Evolutionary conservation across 2,329 filamentous ascomycete species (phyloP), one percentile per base, ranked within the genome.

Genomic region (Thyridium curvatum): DNA sequence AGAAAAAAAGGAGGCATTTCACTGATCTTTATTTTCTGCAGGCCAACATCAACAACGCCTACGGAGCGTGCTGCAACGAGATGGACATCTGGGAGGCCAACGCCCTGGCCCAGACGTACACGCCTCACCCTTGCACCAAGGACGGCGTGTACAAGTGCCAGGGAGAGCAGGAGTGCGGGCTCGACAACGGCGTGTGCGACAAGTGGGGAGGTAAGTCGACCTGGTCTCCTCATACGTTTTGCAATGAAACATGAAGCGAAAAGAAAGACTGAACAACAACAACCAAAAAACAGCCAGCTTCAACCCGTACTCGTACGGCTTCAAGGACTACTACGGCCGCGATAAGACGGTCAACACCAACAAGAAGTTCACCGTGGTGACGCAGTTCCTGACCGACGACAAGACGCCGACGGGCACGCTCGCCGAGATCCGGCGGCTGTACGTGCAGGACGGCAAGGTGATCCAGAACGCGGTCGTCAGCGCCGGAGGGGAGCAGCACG

Each of bases 21-120:
- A 32, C 30, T 32, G 28, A 43, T n/a, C 37, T 26, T 38, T 6
- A 35, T 18, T n/a, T 28, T n/a, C 30, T 47, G 55, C 49, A 53
- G 47, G 41, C 59, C 18, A 71, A 71, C 50, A 50, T 68, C 58
- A 66, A 47, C 34, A 58, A 63, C 34, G 56, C 55, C 32, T 53
- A 62, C 16, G 68, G 71, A 18, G 53, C 65, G 3, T 76, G 72
- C 63, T 76, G 72, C 48, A 71, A 70, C 46, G 71, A 75, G 49
- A 66, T 75, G 53, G 72, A 75, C 41, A 72, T 75, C 46, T 74
- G 71, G 69, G 71, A 76, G 42, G 70, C 71, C 37, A 76, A 75
- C 56, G 59, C 59, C 15, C 53, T 53, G 4, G 54, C 72, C 4
- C 67, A 58, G 14, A 60, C 63, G 8, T 52, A 71, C 13, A 68